phyloP scores from a whole-genome alignment of 176 grass and related monocot genomes.

The Aegilops longissima region DNA sequence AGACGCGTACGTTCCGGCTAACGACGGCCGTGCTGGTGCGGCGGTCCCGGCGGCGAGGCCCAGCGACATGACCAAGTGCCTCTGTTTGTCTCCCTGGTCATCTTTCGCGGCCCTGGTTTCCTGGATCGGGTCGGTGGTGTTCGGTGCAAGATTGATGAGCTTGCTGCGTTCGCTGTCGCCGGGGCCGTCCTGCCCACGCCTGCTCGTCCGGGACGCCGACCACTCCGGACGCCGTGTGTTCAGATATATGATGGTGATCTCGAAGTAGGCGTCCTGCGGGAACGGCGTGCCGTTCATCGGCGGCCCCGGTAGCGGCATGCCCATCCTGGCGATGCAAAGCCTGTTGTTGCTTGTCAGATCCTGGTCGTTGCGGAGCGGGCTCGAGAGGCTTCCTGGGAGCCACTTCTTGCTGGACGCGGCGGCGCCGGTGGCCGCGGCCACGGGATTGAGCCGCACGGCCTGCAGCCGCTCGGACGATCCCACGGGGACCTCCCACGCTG shows the following conservation, averaged over 20 bases:
- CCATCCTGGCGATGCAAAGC: conserved; percentile 60
- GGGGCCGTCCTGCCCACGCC: conserved; percentile 34
- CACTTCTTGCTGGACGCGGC: conserved; percentile 30
- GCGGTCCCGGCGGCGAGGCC: conserved; percentile 45
- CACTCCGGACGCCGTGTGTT: conserved; percentile 51
- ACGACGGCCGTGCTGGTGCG: conserved; percentile 8
- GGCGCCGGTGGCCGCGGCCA: neutral
- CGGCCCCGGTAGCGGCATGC: conserved; percentile 78
- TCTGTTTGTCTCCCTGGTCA: conserved; percentile 36
- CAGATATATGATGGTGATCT: conserved; percentile 87
- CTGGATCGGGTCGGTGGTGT: conserved; percentile 11
- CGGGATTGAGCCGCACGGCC: conserved; percentile 76
- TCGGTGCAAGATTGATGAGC: conserved; percentile 45
- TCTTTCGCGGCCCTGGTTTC: conserved; percentile 39
- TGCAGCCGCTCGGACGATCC: conserved; percentile 82
- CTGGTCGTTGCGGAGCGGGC: conserved; percentile 30
- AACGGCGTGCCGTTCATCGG: conserved; percentile 65
- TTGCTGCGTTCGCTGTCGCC: conserved; percentile 62
- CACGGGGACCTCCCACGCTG: conserved; percentile 57
- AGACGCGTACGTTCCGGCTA: conserved; percentile 63
- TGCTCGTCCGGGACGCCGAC: conserved; percentile 45
- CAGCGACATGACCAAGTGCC: conserved; percentile 53
- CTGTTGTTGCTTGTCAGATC: neutral
- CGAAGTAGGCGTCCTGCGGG: conserved; percentile 86
- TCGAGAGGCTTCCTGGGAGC: conserved; percentile 37